Percentiles rank a stretch among this genome's conserved stretches.
These are phyloP conservation scores for Penicillium desertorum DNA, from an alignment of 495 filamentous ascomycete species.

Conservation along the genomic window DNA sequence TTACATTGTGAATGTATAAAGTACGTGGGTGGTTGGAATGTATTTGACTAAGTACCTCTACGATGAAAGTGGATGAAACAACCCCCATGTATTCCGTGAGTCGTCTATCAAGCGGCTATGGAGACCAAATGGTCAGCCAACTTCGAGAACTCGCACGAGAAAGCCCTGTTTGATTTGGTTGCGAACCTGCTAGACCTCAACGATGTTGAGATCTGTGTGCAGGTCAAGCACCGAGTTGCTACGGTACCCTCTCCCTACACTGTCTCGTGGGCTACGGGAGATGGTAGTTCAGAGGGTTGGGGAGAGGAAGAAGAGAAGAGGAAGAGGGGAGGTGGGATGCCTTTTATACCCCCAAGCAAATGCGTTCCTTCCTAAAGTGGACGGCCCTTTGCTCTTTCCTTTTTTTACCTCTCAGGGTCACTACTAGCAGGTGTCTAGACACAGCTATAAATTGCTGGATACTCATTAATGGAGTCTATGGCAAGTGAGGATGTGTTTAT, in stretches of 20 bases:
- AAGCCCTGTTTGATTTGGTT: no score
- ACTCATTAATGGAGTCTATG: background rate
- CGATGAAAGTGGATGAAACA: no score
- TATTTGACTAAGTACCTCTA: no score
- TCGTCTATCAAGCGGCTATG: no score
- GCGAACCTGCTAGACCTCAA: background rate
- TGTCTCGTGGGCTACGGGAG: background rate
- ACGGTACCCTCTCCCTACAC: no score
- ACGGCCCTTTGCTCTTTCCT: background rate
- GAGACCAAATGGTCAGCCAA: no score
- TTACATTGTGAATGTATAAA: background rate
- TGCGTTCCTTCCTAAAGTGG: background rate
- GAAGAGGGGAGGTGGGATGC: background rate
- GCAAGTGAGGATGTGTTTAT: background rate
- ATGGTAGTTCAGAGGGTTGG: background rate
- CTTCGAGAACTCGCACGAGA: no score
- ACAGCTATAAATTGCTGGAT: background rate
- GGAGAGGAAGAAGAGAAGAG: background rate
- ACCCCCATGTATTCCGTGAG: no score
- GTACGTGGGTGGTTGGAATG: no score
- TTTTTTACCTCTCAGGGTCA: background rate
- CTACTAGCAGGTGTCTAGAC: no score
- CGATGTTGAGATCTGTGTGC: no score
- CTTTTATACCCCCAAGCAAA: background rate
- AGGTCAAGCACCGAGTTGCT: no score